phyloP scores from a whole-genome alignment of 73 alveolate genomes.

The Paramecium bursaria region DNA sequence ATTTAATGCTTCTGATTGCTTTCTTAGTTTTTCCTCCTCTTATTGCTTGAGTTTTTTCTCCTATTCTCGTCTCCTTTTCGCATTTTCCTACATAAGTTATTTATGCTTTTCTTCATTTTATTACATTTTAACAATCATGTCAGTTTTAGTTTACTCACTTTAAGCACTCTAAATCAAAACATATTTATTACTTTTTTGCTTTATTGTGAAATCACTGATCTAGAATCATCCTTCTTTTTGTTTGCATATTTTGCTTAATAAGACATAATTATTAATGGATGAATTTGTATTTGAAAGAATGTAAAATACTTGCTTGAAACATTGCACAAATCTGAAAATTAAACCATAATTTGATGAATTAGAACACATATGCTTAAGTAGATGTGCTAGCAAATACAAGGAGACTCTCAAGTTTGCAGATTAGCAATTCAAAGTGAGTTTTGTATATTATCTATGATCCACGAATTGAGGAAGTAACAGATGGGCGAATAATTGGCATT shows the following conservation, averaged over 20 bases:
- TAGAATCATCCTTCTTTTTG: conserved; percentile 1
- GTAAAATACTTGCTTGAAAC: neutral
- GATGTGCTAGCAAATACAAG: conserved; percentile 20
- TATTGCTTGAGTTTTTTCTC: conserved; percentile 30
- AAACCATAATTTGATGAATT: neutral
- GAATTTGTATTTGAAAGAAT: no score
- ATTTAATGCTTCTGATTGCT: conserved; percentile 8
- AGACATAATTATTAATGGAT: no score
- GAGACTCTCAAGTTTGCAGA: neutral
- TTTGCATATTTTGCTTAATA: no score
- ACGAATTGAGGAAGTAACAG: no score
- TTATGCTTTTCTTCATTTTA: conserved; percentile 55
- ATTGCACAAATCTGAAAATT: conserved; percentile 10
- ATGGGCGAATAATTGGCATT: no score
- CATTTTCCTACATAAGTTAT: conserved; percentile 11
- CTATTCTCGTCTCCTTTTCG: conserved; percentile 35
- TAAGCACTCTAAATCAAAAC: neutral
- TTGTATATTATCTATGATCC: no score
- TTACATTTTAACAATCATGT: conserved; percentile 27
- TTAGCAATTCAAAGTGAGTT: no score
- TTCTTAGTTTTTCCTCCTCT: conserved; percentile 31
- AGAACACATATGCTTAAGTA: conserved; percentile 33
- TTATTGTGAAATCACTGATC: conserved; percentile 12
- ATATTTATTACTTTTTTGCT: conserved; percentile 21
- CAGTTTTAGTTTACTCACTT: conserved; percentile 20